Evolutionary conservation across 495 filamentous ascomycete species (phyloP), one percentile per base, ranked within the genome.

Genomic region (Neurospora sp.): DNA sequence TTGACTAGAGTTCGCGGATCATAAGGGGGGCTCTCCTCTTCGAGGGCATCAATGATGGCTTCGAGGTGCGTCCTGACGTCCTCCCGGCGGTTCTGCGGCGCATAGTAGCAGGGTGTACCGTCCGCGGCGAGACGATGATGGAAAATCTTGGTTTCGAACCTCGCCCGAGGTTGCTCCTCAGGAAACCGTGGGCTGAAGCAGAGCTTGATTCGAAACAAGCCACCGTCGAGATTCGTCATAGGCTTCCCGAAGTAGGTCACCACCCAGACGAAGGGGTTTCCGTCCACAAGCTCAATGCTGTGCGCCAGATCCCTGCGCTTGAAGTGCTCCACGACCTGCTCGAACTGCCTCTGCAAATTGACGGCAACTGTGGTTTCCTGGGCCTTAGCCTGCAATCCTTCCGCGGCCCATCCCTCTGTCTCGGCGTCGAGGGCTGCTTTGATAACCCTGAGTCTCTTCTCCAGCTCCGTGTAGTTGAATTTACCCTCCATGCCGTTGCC

Each of bases 161-260:
- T 90, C 46, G 94, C 89, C 70, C 96, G 87, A 14, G 96, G 96
- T 74, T 97, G 94, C 74, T 96, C 93, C n/a, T 91, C 89, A 0
- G 96, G 96, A 77, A 97, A 97, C 12, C 90, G 87, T n/a, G 94
- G 90, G 76, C 94, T 97, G 80, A 98, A 89, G 76, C 84, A 86
- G 39, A 98, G 85, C 75, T 86, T 90, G 77, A 98, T 90, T 71
- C 86, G 87, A 83, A 98, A 94, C 70, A 98, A 86, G 7, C 96
- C 96, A 7, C 96, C 96, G 73, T 98, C 96, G 5, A 97, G 87
- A 74, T 94, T 92, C 0, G 95, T 97, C 92, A 96, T 96, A 2
- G 95, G 93, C 69, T 91, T 89, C 42, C 96, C 96, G 77, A 97
- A 96, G 80, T 97, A 94, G 0, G 92, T 94, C 70, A 90, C 73